Evolutionary conservation across 106 monocot species (phyloP).

Genomic region (Allium fistulosum): DNA sequence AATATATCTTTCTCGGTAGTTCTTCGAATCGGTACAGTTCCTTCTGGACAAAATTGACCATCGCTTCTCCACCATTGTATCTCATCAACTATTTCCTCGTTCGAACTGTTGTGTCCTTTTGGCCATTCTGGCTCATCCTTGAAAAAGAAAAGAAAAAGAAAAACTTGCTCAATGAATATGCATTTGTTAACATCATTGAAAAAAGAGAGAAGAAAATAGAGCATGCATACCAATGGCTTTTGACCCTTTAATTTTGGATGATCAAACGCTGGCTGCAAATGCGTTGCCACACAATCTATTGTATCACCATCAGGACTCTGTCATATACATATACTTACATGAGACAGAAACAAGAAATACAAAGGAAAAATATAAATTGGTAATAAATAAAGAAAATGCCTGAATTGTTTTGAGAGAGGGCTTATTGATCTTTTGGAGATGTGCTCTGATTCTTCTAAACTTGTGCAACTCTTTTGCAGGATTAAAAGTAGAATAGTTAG

Average conservation of each 20-base stretch:
- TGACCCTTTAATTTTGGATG: conserved; percentile 50
- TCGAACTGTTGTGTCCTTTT: conserved; percentile 20
- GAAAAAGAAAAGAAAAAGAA: not conserved
- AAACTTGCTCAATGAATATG: not conserved
- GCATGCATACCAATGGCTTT: conserved; percentile 8
- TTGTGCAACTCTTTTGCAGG: conserved; percentile 36
- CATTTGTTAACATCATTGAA: too few species aligned
- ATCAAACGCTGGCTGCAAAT: conserved; percentile 59
- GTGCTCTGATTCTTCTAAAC: conserved; percentile 51
- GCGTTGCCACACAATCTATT: conserved; percentile 54
- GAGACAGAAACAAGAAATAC: not conserved
- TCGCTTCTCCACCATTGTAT: conserved; percentile 50
- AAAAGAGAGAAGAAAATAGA: not conserved
- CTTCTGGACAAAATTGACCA: conserved; percentile 72
- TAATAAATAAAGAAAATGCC: conserved; percentile 19
- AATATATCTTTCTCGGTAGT: conserved; percentile 38
- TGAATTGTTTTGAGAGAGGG: conserved; percentile 71
- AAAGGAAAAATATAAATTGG: not conserved
- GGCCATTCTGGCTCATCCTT: conserved; percentile 79
- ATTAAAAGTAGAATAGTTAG: conserved; percentile 12
- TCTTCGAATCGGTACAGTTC: conserved; percentile 39
- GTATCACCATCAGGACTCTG: conserved; percentile 71
- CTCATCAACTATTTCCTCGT: conserved; percentile 1
- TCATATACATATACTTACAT: not conserved
- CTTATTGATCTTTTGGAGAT: conserved; percentile 59